Conservation (phyloP, 192 early-diverging fungal species). For the Coemansia interrupta region DNA sequence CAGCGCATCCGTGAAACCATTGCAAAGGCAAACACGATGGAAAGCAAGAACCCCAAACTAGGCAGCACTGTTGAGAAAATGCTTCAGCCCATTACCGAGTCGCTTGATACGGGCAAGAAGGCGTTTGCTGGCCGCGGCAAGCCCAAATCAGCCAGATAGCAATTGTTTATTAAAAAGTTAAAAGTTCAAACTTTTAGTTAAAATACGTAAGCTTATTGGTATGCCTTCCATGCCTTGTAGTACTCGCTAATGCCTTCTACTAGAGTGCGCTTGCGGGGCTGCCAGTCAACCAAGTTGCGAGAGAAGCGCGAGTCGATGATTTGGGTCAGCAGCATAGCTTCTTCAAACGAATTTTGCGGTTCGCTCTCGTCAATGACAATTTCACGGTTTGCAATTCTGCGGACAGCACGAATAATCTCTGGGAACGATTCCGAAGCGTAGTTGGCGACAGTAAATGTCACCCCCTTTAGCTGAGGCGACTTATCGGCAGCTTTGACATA, state of each 20-base stretch:
- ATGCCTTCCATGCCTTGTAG: slow-evolving; percentile 15
- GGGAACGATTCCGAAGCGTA: slow-evolving; percentile 5
- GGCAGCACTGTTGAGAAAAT: slow-evolving; percentile 37
- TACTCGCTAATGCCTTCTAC: slow-evolving; percentile 12
- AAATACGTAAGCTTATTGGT: not conserved
- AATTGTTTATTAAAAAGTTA: too few species aligned
- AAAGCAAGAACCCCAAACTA: slow-evolving; percentile 33
- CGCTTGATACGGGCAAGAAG: slow-evolving; percentile 25
- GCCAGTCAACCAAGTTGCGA: slow-evolving; percentile 5
- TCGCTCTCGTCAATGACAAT: slow-evolving; percentile 7
- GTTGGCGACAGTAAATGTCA: slow-evolving; percentile 8
- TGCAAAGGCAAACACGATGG: slow-evolving; percentile 17
- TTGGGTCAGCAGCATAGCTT: slow-evolving; percentile 4
- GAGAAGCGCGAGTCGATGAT: slow-evolving; percentile 10
- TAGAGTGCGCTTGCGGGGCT: slow-evolving; percentile 18
- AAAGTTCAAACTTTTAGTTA: too few species aligned
- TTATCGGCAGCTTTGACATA: slow-evolving; percentile 11
- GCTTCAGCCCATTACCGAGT: slow-evolving; percentile 44
- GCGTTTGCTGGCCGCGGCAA: slow-evolving; percentile 17
- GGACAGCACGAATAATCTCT: slow-evolving; percentile 13
- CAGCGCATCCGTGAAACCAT: slow-evolving; percentile 38
- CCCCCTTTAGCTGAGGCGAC: slow-evolving; percentile 6
- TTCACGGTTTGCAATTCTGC: slow-evolving; percentile 3
- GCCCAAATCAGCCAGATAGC: not conserved
- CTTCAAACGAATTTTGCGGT: not conserved